Percentiles rank a stretch among this genome's conserved stretches.
phyloP scores from a whole-genome alignment of 306 rosid species.

The Cicer yamashitae region DNA sequence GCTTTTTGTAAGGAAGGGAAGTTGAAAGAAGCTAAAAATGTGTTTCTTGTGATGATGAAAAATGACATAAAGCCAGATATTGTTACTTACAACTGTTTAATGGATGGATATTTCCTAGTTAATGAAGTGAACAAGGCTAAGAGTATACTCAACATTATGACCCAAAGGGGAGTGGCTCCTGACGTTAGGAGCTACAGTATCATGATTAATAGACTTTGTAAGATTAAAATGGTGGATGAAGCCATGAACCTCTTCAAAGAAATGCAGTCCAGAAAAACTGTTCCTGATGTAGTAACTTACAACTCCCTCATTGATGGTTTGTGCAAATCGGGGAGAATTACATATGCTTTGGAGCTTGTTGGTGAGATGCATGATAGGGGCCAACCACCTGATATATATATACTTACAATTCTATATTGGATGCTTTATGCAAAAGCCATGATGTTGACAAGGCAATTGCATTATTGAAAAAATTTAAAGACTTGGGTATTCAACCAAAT shows the following conservation, averaged over 20 bases:
- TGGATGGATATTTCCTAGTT: neutral
- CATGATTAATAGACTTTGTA: neutral
- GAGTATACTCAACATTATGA: neutral
- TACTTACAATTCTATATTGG: neutral
- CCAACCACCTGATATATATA: neutral
- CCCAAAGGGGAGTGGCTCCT: neutral
- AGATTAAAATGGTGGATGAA: neutral
- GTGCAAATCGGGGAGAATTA: neutral
- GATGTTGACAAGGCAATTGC: neutral
- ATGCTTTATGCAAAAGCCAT: neutral
- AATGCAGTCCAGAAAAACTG: no score
- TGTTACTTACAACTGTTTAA: neutral
- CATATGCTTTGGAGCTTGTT: neutral
- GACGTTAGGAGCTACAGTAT: neutral
- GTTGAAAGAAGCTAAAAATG: neutral
- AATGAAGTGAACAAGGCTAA: neutral
- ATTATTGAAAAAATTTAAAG: neutral
- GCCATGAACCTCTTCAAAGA: neutral
- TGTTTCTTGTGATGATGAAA: neutral
- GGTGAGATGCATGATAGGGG: neutral
- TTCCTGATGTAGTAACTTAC: no score
- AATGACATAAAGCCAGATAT: neutral
- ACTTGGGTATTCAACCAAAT: neutral
- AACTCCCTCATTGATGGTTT: no score
- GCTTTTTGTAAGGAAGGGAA: slow-evolving; percentile 12